Evolutionary conservation across 208 protist species (phyloP).

Genomic region (Dictyostelium gargantuum): DNA sequence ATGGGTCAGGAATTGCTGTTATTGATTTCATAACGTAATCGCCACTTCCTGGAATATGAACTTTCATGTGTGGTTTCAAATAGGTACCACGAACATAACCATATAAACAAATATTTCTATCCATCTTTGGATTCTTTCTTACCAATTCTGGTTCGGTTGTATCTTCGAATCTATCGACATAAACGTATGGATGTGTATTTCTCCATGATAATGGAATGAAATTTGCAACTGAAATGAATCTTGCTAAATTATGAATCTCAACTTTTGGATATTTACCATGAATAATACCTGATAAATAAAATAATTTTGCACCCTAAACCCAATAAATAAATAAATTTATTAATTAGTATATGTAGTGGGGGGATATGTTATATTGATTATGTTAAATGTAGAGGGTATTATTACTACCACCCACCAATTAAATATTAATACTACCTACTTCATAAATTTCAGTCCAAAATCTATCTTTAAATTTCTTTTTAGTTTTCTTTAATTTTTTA

Average conservation of each 20-base stretch:
- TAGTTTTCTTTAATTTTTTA: constrained; percentile 96
- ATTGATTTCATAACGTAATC: constrained; percentile 95
- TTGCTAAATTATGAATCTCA: constrained; percentile 95
- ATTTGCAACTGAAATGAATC: constrained; percentile 97
- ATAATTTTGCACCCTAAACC: constrained; percentile 94
- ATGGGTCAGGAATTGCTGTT: constrained; percentile 95
- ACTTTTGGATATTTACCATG: constrained; percentile 88
- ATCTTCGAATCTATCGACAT: constrained; percentile 97
- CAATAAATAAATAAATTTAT: too few relatives aligned
- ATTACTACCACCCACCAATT: too few relatives aligned
- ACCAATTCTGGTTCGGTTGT: constrained; percentile 94
- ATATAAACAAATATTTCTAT: constrained; percentile 93
- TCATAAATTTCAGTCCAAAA: constrained; percentile 94
- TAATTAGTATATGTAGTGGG: too few relatives aligned
- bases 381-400: too few relatives aligned
- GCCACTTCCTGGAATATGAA: constrained; percentile 98
- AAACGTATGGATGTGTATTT: constrained; percentile 96
- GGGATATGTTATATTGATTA: too few relatives aligned
- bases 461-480: constrained; percentile 97
- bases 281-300: constrained; percentile 95
- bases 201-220: constrained; percentile 97
- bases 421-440: constrained; percentile 84
- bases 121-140: neutral
- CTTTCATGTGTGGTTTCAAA: constrained; percentile 87
- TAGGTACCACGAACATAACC: constrained; percentile 98